A percentile compares a stretch with the other conserved stretches of the same genome.
These are phyloP conservation scores for Echinochloa phyllopogon DNA, from an alignment of 176 grass and related monocot species.

Conservation along the genomic window DNA sequence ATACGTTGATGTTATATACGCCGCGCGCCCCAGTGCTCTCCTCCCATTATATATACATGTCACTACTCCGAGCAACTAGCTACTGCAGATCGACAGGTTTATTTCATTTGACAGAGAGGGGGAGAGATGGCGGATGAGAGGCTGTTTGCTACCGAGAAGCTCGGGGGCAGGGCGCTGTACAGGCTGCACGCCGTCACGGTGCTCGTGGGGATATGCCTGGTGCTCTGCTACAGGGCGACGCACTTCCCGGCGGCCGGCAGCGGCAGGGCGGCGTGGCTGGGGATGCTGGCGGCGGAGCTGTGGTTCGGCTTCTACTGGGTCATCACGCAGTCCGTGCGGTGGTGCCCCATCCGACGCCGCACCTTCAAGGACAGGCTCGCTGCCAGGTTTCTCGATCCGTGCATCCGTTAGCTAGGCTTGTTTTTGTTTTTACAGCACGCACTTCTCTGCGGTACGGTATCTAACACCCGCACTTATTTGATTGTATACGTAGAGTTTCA, in stretches of 20 bases:
- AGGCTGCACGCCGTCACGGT: slow-evolving; percentile 52
- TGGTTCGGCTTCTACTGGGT: slow-evolving; percentile 78
- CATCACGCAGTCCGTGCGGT: slow-evolving; percentile 63
- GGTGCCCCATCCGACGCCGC: slow-evolving; percentile 56
- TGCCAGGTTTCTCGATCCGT: neutral
- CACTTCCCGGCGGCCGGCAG: slow-evolving; percentile 36
- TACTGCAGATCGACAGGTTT: too few relatives aligned
- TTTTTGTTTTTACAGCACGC: too few relatives aligned
- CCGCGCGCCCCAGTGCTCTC: too few relatives aligned
- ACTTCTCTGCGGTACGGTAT: neutral
- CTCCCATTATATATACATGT: too few relatives aligned
- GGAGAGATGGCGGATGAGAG: neutral
- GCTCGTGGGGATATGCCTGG: slow-evolving; percentile 48
- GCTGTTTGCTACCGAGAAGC: slow-evolving; percentile 62
- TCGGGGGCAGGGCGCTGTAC: slow-evolving; percentile 47
- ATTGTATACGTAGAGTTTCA: too few relatives aligned
- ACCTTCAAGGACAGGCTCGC: slow-evolving; percentile 64
- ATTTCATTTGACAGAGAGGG: neutral
- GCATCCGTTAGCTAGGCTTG: too few relatives aligned
- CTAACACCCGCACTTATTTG: too few relatives aligned
- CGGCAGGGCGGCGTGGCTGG: slow-evolving; percentile 51
- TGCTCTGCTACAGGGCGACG: slow-evolving; percentile 54
- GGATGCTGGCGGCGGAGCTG: slow-evolving; percentile 66
- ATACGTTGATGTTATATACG: too few relatives aligned
- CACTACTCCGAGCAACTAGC: too few relatives aligned